Evolutionary conservation across 768 basidiomycete species (phyloP), one percentile per base, ranked within the genome.

Genomic region (Panus rudis): DNA sequence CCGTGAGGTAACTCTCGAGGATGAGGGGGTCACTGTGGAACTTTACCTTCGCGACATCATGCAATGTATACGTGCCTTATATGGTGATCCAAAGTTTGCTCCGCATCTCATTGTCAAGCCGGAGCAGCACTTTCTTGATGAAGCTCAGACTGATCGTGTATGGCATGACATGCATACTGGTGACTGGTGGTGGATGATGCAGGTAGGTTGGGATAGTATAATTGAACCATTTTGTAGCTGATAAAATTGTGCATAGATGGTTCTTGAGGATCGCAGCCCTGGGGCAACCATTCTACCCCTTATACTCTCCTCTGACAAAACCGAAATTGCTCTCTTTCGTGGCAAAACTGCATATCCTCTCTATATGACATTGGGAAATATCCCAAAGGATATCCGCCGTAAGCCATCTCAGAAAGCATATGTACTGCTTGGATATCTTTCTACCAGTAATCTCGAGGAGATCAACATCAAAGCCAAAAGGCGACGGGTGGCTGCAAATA

Each of bases 161-260:
- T 72, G 62, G 42, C 49, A 55, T 47, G 70, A 75, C 35, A 66
- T 75, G 63, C 59, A 73, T 31, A 75, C 70, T 0, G 71, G 67
- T 0, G 61, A 65, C 34, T 76, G 75, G 75, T 75, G 73, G 75
- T 75, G 72, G 72, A 37, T 38, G 6, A 67, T 60, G 1, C 74
- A 75, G 60, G 73, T 73, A 47, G 21, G n/a, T 32, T 16, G 20
- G 28, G 6, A 7, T 58, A 31, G 11, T 37, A 57, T 56, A 33
- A 16, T 11, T 16, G 16, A 11, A 16, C 30, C 30, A 31, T 16
- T 16, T 31, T 11, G 16, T 11, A 31, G 16, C 30, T 11, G 11
- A 31, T 31, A 31, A 11, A 31, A 11, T 31, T 41, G 21, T 24
- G 31, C 13, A 28, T 16, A n/a, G 21, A 41, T 6, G n/a, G n/a